A percentile compares a stretch with the other conserved stretches of the same genome.
phyloP scores from a whole-genome alignment of 305 asterid genomes.

The Plantago coronopus region DNA sequence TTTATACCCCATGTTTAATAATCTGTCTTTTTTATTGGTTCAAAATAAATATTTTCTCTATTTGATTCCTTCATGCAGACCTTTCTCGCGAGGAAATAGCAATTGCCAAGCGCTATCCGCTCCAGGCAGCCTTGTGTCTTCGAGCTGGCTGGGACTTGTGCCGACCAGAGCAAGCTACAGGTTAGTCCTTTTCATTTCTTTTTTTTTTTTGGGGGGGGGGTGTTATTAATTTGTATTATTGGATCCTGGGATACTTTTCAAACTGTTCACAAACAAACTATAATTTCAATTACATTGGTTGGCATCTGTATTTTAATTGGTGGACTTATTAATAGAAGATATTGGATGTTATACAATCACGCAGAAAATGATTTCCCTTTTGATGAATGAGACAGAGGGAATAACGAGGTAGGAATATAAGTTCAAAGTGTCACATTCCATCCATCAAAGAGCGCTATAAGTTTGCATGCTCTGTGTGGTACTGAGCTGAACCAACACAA shows the following conservation, averaged over 20 bases:
- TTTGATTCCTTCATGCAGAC: slow-evolving; percentile 47
- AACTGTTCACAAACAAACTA: neutral
- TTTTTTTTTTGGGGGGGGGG: slow-evolving; percentile 9
- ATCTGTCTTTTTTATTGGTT: neutral
- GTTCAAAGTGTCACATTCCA: neutral
- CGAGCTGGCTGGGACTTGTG: slow-evolving; percentile 95
- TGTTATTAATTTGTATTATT: slow-evolving; percentile 6
- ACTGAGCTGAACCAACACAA: neutral
- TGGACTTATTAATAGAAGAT: too few species aligned
- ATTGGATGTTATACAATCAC: too few species aligned
- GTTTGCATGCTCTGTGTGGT: neutral
- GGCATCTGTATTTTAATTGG: too few species aligned
- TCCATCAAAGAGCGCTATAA: neutral
- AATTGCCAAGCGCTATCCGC: slow-evolving; percentile 87
- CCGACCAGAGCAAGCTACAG: slow-evolving; percentile 84
- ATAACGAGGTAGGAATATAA: too few species aligned
- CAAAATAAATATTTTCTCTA: slow-evolving; percentile 4
- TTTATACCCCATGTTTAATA: neutral
- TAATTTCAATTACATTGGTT: too few species aligned
- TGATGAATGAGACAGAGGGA: neutral
- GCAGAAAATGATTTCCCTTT: neutral
- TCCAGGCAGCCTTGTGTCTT: slow-evolving; percentile 83
- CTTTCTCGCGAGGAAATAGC: slow-evolving; percentile 82
- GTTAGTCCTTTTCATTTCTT: slow-evolving; percentile 44
- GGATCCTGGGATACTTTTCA: neutral